phyloP scores from a whole-genome alignment of 352 stramenopile species.

The Phytophthora tubulina region DNA sequence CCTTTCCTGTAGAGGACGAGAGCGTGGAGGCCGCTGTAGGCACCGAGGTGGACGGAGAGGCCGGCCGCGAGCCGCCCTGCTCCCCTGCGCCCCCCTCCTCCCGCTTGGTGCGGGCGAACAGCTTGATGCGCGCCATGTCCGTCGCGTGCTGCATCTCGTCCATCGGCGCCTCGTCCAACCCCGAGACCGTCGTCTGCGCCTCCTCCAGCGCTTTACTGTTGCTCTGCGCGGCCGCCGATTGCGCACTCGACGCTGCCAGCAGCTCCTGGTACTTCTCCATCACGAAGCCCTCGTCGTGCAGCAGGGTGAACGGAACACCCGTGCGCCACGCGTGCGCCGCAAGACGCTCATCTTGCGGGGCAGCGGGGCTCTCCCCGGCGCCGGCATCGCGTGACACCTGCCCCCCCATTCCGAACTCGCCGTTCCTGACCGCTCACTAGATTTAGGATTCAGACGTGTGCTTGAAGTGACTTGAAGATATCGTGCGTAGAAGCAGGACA shows the following conservation, averaged over 20 bases:
- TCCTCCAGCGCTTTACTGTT: slow-evolving; percentile 24
- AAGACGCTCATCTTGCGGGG: slow-evolving; percentile 27
- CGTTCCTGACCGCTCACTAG: background rate
- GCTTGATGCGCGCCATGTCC: slow-evolving; percentile 63
- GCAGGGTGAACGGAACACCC: slow-evolving; percentile 71
- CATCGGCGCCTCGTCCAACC: slow-evolving; percentile 59
- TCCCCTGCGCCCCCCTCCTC: background rate
- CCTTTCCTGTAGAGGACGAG: slow-evolving; percentile 25
- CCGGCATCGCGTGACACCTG: slow-evolving; percentile 34
- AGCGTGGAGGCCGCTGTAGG: background rate
- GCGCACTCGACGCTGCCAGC: slow-evolving; percentile 10
- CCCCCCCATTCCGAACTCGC: slow-evolving; percentile 30
- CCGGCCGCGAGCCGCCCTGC: slow-evolving; percentile 3
- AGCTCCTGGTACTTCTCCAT: slow-evolving; percentile 73
- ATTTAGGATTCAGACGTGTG: background rate
- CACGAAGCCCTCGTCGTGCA: slow-evolving; percentile 78
- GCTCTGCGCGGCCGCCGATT: background rate
- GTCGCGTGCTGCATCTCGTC: slow-evolving; percentile 70
- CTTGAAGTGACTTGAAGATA: background rate
- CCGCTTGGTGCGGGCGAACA: slow-evolving; percentile 45
- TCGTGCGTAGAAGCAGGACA: too few species aligned
- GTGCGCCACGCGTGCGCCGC: slow-evolving; percentile 53
- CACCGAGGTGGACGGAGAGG: slow-evolving; percentile 17
- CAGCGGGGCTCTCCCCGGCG: background rate
- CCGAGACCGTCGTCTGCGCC: slow-evolving; percentile 54